These are phyloP conservation scores for Puccinellia tenuiflora DNA, from an alignment of 176 grass and related monocot species.

Conservation along the genomic window DNA sequence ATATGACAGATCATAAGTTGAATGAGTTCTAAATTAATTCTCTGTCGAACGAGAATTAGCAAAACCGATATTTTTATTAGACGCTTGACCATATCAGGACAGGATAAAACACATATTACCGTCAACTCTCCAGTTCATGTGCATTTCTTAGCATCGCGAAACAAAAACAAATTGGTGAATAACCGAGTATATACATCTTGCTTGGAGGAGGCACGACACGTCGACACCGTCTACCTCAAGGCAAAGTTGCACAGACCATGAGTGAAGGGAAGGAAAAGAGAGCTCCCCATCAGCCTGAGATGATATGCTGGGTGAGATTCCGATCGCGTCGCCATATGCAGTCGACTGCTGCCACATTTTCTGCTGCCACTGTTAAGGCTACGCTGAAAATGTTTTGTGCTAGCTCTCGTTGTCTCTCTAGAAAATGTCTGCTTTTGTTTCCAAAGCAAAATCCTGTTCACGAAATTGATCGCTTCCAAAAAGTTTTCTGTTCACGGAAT, in stretches of 20 bases:
- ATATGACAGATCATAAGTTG: no score
- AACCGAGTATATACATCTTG: neutral
- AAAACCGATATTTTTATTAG: neutral
- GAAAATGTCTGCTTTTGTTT: slow-evolving; percentile 13
- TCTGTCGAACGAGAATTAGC: no score
- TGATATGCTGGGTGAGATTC: slow-evolving; percentile 26
- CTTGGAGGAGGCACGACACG: neutral
- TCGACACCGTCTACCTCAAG: slow-evolving; percentile 26
- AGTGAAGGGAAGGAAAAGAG: slow-evolving; percentile 21
- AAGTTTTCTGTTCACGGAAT: neutral
- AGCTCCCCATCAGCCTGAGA: slow-evolving; percentile 18
- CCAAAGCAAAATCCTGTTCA: neutral
- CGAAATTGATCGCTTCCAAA: neutral
- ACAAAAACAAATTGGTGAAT: neutral
- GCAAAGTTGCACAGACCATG: slow-evolving; percentile 19
- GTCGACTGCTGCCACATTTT: slow-evolving; percentile 18
- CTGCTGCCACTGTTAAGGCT: slow-evolving; percentile 13
- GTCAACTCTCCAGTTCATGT: neutral
- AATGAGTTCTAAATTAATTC: no score
- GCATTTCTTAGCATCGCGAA: neutral
- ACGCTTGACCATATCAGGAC: neutral
- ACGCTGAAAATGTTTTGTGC: slow-evolving; percentile 16
- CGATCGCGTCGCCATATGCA: neutral
- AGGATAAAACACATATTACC: neutral
- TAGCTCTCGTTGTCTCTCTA: neutral